Evolutionary conservation across 2,329 filamentous ascomycete species (phyloP).

Genomic region (Colletotrichum navitas): DNA sequence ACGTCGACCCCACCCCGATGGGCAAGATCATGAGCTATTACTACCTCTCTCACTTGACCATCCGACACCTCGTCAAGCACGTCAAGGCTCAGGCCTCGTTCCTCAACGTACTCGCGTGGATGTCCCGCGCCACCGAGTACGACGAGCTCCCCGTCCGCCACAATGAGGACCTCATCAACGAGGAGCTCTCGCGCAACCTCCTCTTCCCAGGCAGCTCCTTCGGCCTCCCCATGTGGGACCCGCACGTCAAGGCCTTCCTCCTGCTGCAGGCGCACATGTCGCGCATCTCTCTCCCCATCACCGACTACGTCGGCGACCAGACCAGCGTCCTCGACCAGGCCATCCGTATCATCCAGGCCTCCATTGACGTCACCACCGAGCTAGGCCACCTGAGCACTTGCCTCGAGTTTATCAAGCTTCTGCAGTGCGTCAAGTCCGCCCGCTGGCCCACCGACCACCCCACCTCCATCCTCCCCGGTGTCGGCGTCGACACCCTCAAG

Average conservation of each 20-base stretch:
- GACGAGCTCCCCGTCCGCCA: constrained; percentile 97
- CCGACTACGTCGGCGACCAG: constrained; percentile 97
- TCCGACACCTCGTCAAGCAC: constrained; percentile 83
- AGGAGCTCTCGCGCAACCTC: constrained; percentile 85
- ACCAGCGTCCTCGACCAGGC: constrained; percentile 91
- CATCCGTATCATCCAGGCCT: constrained; percentile 96
- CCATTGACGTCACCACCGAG: constrained; percentile 93
- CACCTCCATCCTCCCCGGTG: constrained; percentile 82
- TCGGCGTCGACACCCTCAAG: constrained; percentile 61
- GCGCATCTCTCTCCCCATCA: constrained; percentile 90
- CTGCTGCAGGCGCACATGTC: constrained; percentile 96
- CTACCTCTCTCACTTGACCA: constrained; percentile 95
- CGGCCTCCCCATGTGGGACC: constrained; percentile 95
- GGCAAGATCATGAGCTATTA: constrained; percentile 99
- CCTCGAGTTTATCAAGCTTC: constrained; percentile 83
- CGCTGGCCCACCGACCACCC: constrained; percentile 89
- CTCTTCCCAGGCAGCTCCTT: constrained; percentile 72
- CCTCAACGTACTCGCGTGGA: constrained; percentile 88
- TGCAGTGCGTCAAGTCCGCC: constrained; percentile 93
- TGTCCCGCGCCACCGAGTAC: constrained; percentile 94
- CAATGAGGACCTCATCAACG: constrained; percentile 98
- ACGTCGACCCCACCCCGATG: constrained; percentile 89
- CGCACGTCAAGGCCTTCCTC: constrained; percentile 95
- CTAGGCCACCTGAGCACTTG: constrained; percentile 84
- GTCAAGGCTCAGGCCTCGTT: constrained; percentile 83